These are phyloP conservation scores for Calophaca sinica DNA, from an alignment of 306 rosid genomes.

Conservation along the genomic window DNA sequence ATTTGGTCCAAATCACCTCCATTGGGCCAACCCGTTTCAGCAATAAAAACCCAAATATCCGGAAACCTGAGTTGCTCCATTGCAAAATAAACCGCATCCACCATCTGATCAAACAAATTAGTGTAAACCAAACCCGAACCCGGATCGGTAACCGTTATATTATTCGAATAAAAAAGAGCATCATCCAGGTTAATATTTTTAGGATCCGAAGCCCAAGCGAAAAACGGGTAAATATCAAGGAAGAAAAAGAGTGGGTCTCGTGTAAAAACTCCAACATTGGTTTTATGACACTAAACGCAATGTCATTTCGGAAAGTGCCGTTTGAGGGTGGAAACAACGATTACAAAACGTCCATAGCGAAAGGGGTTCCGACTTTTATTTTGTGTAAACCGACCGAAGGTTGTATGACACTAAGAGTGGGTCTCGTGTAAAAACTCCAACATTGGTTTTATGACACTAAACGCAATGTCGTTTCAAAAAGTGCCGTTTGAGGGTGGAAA, in stretches of 20 bases:
- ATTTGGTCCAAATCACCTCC: conserved; percentile 76
- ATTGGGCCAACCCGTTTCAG: conserved; percentile 98
- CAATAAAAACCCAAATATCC: conserved; percentile 63
- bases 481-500: conserved; percentile 84
- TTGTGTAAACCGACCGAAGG: too few species aligned
- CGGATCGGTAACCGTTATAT: conserved; percentile 61
- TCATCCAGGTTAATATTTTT: conserved; percentile 58
- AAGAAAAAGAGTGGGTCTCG: conserved; percentile 77
- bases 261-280: conserved; percentile 72
- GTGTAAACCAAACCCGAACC: conserved; percentile 67
- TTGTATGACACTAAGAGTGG: too few species aligned
- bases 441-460: conserved; percentile 67
- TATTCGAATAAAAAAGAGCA: conserved; percentile 59
- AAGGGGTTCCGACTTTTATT: conserved; percentile 78
- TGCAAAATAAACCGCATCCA: conserved; percentile 78
- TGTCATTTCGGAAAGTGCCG: conserved; percentile 72
- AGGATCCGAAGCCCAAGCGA: conserved; percentile 70
- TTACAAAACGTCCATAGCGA: conserved; percentile 69
- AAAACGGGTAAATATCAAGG: conserved; percentile 79
- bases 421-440: conserved; percentile 63
- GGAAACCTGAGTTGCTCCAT: conserved; percentile 81
- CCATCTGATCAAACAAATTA: conserved; percentile 88
- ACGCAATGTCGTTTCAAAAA: conserved; percentile 66
- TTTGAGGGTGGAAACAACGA: conserved; percentile 84
- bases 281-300: conserved; percentile 56